phyloP scores from a whole-genome alignment of 1,284 basidiomycete genomes.

The Trichosporon sp. region DNA sequence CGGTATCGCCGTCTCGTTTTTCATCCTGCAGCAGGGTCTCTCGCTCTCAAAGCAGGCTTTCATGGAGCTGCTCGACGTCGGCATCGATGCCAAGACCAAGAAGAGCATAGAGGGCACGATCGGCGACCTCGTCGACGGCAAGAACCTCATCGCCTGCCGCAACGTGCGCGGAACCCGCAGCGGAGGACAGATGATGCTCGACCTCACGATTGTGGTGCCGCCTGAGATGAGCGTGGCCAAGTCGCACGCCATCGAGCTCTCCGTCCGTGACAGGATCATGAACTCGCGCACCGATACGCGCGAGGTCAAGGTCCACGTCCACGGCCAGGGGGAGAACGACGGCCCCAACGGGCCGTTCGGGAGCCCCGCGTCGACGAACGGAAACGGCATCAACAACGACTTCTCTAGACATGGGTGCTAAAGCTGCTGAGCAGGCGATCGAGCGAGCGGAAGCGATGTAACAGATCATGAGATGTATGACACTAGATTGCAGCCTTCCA shows the following conservation, averaged over 20 bases:
- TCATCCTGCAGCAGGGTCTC: constrained; percentile 86
- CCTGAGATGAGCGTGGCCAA: constrained; percentile 64
- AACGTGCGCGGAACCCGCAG: constrained; percentile 75
- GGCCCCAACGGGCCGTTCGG: background rate
- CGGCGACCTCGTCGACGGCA: constrained; percentile 61
- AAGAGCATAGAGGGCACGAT: constrained; percentile 63
- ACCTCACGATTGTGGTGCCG: constrained; percentile 67
- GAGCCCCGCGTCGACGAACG: background rate
- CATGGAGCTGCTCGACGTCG: constrained; percentile 81
- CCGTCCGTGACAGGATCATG: constrained; percentile 67
- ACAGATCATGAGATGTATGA: constrained; percentile 10
- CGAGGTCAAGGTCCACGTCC: constrained; percentile 75
- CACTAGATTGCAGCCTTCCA: background rate
- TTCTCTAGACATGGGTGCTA: constrained; percentile 28
- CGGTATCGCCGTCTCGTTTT: constrained; percentile 82
- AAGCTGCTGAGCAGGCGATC: constrained; percentile 15
- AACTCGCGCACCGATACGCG: constrained; percentile 69
- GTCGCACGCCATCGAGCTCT: constrained; percentile 65
- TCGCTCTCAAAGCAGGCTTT: constrained; percentile 71
- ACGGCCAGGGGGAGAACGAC: constrained; percentile 38
- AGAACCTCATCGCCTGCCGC: constrained; percentile 62
- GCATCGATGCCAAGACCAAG: constrained; percentile 67
- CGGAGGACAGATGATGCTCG: constrained; percentile 60
- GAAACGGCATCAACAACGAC: constrained; percentile 29
- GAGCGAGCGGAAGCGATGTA: background rate